Evolutionary conservation across 2,329 filamentous ascomycete genomes (phyloP), one percentile per base, ranked within the genome.

Genomic region (Botryosphaeria dothidea): DNA sequence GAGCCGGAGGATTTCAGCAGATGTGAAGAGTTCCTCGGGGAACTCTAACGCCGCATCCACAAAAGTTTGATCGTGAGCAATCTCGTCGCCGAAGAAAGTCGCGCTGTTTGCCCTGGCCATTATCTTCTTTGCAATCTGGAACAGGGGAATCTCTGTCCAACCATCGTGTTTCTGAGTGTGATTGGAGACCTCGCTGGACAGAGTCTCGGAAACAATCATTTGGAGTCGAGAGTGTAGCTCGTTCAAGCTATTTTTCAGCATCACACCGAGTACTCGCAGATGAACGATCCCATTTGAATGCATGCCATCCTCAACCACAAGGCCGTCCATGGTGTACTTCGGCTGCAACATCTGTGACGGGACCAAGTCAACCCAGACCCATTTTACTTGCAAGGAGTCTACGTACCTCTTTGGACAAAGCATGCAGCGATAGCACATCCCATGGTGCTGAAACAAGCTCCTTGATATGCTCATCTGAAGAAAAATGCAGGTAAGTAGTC

Each of bases 301-400:
- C 60, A 63, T 63, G 7, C 29, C 29, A 23, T 63, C 60, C 38
- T 63, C 60, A 23, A 63, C 38, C 9, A 34, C 45, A 3, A 63
- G 38, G 3, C 60, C 60, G 21, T 52, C 60, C 60, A 63, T 63
- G n/a, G 60, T 63, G 60, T 63, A 63, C 21, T 63, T 63, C 7
- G 60, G 29, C 27, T 63, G 60, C 11, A 63, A 19, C 31, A 63
- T 5, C 60, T 63, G 23, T 13, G 9, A 21, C 21, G 21, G 23
- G 25, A 51, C 17, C 29, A 21, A 51, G 25, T 51, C 15, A 52
- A 19, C 43, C 38, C 36, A 27, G 34, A 31, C 19, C 21, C 46
- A 23, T 45, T 21, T 19, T 17, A 9, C 9, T n/a, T 15, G 17
- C 9, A 31, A 23, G 19, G 25, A 17, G 34, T 46, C 8, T 8